Base-by-base conservation (phyloP, 768 basidiomycete genomes). In the Coprinellus micaceus region DNA sequence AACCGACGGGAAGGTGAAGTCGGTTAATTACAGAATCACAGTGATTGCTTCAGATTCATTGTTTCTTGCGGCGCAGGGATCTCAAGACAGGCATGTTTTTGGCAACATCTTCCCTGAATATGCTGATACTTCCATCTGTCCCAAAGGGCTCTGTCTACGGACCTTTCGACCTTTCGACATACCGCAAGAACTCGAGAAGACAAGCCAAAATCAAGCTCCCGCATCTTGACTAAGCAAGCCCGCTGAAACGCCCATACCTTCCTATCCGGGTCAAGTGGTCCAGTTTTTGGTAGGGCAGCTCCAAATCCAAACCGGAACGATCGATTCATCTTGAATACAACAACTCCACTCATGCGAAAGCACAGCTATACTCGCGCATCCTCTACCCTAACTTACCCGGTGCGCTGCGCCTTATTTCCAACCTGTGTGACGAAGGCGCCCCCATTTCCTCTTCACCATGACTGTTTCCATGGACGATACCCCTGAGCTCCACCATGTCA, bases 281-380 rank as follows among this genome's bases (percentile, higher is more conserved):
- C 54, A 66, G 68, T 71, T 70, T 72, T 15, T 51, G 29, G 49
- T 9, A 12, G 17, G 21, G 29, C 30, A n/a, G 49, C 49, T 51
- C 49, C 49, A 51, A 51, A 51, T 36, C 7, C 49, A 51, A 47
- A 22, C 21, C 15, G 25, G n/a, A 13, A 36, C 65, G 68, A 73
- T 74, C 72, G 73, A 74, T 76, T 71, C 67, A 53, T 51, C 59
- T 33, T 33, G 13, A 33, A 33, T 19, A 40, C 36, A 53, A 52
- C 55, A 63, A 56, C 55, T 59, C 60, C 56, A 58, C 48, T 50
- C 49, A 63, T 66, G 65, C 66, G 54, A 40, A 60, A 57, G 61
- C 54, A 58, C 53, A 56, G 57, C 33, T 41, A 52, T 37, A 43
- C 57, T 57, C 51, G 56, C 56, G 57, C 56, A 53, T 56, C 41